Evolutionary conservation across 306 rosid species (phyloP).

Genomic region (Clitoria ternatea): DNA sequence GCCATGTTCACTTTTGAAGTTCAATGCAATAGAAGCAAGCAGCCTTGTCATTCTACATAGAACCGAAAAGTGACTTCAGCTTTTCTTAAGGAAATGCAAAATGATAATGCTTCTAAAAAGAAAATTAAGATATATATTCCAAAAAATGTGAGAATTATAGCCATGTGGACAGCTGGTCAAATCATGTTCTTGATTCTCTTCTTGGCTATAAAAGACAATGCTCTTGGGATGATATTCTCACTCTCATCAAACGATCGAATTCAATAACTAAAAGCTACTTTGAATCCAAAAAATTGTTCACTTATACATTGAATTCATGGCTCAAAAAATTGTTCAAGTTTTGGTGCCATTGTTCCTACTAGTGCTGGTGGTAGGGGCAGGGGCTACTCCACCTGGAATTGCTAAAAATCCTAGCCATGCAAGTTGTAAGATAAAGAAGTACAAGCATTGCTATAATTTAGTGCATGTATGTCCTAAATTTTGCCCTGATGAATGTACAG

Average conservation of each 20-base stretch:
- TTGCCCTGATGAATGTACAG: conserved; percentile 49
- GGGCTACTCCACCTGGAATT: conserved; percentile 43
- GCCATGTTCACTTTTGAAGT: conserved; percentile 2
- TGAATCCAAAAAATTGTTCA: not conserved
- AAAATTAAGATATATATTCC: not conserved
- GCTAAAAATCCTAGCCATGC: conserved; percentile 50
- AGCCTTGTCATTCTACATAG: not conserved
- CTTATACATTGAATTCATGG: conserved; percentile 28
- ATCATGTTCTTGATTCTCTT: not conserved
- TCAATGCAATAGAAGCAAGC: not conserved
- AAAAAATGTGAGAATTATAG: too few relatives aligned
- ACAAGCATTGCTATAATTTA: conserved; percentile 51
- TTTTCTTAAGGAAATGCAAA: conserved; percentile 26
- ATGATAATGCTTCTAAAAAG: not conserved
- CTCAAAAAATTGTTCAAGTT: not conserved
- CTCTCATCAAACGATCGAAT: conserved; percentile 16
- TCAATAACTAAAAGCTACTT: not conserved
- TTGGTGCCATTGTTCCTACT: conserved; percentile 12
- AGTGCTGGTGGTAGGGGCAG: conserved; percentile 18
- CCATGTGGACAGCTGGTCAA: not conserved
- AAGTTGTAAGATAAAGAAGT: conserved; percentile 39
- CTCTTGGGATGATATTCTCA: not conserved
- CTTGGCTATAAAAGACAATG: conserved; percentile 34
- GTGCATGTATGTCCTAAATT: conserved; percentile 60
- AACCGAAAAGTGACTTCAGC: not conserved